Base-by-base conservation (phyloP, 371 early-diverging fungal species). In the Lichtheimia hyalospora region DNA sequence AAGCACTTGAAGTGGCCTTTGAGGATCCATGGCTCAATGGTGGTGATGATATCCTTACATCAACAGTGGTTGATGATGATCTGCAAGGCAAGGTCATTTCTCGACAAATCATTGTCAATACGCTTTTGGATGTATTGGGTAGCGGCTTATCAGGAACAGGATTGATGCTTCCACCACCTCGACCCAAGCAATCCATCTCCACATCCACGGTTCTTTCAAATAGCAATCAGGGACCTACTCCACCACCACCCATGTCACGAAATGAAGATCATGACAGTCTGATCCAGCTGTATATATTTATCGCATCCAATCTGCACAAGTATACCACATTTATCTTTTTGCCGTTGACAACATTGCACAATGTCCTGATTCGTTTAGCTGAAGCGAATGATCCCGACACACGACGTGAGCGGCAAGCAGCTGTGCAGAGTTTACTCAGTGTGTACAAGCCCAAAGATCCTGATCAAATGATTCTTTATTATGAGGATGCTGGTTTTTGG, bases 81-180 rank as follows among this genome's bases (percentile, higher is more conserved):
- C 69, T 82, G 18, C 84, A 77, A 39, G 89, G 77, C 13, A 79
- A 79, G 62, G 83, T 77, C 6, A 86, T 93, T 39, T 88, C 85
- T 40, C 83, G 92, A 3, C 92, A 92, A 70, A 81, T 84, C 52
- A 86, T 93, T 59, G 77, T 92, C 53, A 88, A 91, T 66, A 82
- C 89, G 1, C 58, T 92, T 28, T 65, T 92, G 20, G 80, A 82
- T 46, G 86, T 89, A 4, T 73, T 89, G 66, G 78, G 76, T 3
- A 74, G 75, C 3, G 71, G 76, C 0, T 57, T 66, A 54, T 68
- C 71, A 2, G 79, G 69, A 3, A 75, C 63, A 10, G 70, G 65
- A 8, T 39, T 72, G 42, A 59, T 63, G 15, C 21, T 68, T 50
- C 74, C 68, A 14, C 66, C 68, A 13, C 74, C 77, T 3, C 60